Base-by-base conservation (phyloP, 2,329 filamentous ascomycete genomes). In the Pleomassaria siparia region DNA sequence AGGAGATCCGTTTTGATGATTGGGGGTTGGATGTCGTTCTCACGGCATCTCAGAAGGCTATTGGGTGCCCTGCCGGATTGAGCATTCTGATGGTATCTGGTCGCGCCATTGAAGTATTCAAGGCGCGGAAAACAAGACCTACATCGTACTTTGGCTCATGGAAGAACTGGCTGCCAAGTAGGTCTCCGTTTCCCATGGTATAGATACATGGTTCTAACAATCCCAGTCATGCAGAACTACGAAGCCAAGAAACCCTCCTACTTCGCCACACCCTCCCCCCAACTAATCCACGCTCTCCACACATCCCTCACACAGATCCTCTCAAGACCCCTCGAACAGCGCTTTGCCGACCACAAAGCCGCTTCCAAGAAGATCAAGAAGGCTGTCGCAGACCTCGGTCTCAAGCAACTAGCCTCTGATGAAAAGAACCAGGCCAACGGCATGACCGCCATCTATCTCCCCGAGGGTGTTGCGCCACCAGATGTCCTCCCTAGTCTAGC, bases 391-490 rank as follows among this genome's bases (percentile, higher is more conserved):
- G 86, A 88, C 43, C 78, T 97, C 28, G 94, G 94, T 3, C 80
- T 99, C 50, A 88, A 90, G 75, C 88, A 96, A 69, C 80, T 99
- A 29, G 91, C 94, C 18, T 73, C 82, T 28, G 88, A 92, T 71
- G 87, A 88, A 0, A 90, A 92, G 63, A 88, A 95, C 73, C 92
- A 97, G 76, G 91, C 94, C 33, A 92, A 95, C 71, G 91, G 89
- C 63, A 99, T 99, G 94, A 99, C 94, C 3, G 92, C 94, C 49
- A 94, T 99, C 59, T 96, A 94, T 73, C 81, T 99, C 46, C 94
- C 94, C 1, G 89, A 97, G 52, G 86, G 81, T 32, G 76, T 97
- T 44, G 85, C 86, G 60, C 86, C 88, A 24, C 81, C 91, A 2
- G 89, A 96, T 56, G 78, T 99, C 26, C 80, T 99, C 44, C 91